Evolutionary conservation across 2,329 filamentous ascomycete species (phyloP).

Genomic region (Fulvia fulva): DNA sequence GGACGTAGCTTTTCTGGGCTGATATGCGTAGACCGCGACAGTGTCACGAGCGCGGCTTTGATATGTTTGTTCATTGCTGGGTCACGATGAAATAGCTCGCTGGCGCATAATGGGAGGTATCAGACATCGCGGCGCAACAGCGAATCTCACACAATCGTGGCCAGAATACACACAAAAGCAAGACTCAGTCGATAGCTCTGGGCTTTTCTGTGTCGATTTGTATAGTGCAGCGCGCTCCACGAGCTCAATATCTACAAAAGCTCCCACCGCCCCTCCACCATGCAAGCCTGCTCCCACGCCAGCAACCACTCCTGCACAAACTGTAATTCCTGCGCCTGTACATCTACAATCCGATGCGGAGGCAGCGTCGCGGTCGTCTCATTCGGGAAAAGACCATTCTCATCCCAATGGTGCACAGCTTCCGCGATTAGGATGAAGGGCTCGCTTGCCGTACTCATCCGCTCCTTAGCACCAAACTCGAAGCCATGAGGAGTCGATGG

Average conservation of each 20-base stretch:
- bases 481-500: slow-evolving; percentile 67
- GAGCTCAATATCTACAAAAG: background rate
- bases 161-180: no score
- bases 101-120: no score
- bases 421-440: slow-evolving; percentile 69
- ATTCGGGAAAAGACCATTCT: slow-evolving; percentile 52
- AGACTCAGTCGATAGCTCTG: no score
- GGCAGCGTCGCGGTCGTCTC: slow-evolving; percentile 58
- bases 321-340: slow-evolving; percentile 55
- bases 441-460: slow-evolving; percentile 59
- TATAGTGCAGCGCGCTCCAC: no score
- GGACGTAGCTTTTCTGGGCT: no score
- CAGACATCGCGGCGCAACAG: no score
- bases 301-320: slow-evolving; percentile 66
- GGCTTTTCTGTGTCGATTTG: no score
- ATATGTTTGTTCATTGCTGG: no score
- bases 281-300: slow-evolving; percentile 46
- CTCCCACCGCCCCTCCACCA: background rate
- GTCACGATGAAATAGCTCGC: no score
- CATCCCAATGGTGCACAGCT: slow-evolving; percentile 68
- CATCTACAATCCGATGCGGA: slow-evolving; percentile 54
- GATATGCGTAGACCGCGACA: no score
- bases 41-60: no score
- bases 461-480: slow-evolving; percentile 47
- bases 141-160: no score